phyloP scores from a whole-genome alignment of 2,329 filamentous ascomycete genomes.

The Fusarium lateritium region DNA sequence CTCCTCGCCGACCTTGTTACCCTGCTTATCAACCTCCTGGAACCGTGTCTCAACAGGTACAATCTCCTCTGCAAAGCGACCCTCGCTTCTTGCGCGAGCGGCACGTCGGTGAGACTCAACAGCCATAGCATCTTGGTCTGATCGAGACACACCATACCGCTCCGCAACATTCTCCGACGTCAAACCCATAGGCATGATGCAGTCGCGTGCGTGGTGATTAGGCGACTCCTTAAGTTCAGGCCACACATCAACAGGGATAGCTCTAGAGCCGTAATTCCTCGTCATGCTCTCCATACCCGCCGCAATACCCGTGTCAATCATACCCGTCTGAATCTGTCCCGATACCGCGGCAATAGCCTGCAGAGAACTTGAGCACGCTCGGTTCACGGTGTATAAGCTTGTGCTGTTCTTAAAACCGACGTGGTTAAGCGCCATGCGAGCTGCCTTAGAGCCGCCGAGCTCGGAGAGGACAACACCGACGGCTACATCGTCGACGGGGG shows the following conservation, averaged over 20 bases:
- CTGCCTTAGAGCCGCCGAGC: constrained; percentile 90
- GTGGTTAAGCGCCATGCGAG: constrained; percentile 91
- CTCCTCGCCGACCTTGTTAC: constrained; percentile 66
- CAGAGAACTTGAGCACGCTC: constrained; percentile 85
- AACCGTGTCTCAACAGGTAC: constrained; percentile 82
- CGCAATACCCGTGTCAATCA: constrained; percentile 81
- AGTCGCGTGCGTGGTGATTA: constrained; percentile 81
- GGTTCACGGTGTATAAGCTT: constrained; percentile 88
- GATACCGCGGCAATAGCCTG: constrained; percentile 83
- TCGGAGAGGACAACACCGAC: constrained; percentile 93
- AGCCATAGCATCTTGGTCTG: constrained; percentile 88
- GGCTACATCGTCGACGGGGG: constrained; percentile 80
- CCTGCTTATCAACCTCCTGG: constrained; percentile 75
- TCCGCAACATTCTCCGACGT: constrained; percentile 90
- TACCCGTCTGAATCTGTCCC: constrained; percentile 80
- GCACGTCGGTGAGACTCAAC: constrained; percentile 82
- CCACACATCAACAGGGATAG: constrained; percentile 89
- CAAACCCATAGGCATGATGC: constrained; percentile 94
- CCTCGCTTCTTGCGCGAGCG: constrained; percentile 75
- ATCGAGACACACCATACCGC: constrained; percentile 79
- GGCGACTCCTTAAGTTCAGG: constrained; percentile 75
- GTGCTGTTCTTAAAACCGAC: constrained; percentile 81
- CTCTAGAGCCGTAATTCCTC: constrained; percentile 85
- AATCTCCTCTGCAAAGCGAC: constrained; percentile 83
- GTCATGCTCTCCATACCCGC: constrained; percentile 99